Evolutionary conservation across 441 rosid species (phyloP).

Genomic region (Macaranga tanarius): DNA sequence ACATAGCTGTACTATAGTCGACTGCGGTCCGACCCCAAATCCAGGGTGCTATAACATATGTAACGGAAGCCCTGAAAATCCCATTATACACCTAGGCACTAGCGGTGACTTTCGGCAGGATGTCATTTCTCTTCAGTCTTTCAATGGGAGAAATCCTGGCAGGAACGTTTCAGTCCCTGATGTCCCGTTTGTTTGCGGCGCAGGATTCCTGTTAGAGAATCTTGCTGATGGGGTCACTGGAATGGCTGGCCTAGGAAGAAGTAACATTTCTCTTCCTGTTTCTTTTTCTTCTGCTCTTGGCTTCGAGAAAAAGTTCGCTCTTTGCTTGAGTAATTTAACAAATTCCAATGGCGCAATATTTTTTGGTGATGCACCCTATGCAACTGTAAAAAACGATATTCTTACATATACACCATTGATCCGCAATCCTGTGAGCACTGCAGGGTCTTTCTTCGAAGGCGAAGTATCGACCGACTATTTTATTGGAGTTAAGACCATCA

Average conservation of each 20-base stretch:
- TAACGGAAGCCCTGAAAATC: too few species aligned
- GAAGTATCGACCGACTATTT: conserved; percentile 39
- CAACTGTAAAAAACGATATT: conserved; percentile 23
- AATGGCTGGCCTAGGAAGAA: conserved; percentile 42
- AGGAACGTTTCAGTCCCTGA: conserved; percentile 21
- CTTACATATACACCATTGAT: conserved; percentile 34
- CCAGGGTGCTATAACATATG: conserved; percentile 49
- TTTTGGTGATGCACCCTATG: conserved; percentile 31
- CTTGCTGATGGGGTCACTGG: conserved; percentile 35
- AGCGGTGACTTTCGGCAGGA: conserved; percentile 31
- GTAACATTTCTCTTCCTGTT: conserved; percentile 36
- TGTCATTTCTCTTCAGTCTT: conserved; percentile 30
- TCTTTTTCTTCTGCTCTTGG: conserved; percentile 36
- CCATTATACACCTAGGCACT: conserved; percentile 26
- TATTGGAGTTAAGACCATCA: conserved; percentile 38
- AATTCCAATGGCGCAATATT: conserved; percentile 20
- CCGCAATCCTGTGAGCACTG: conserved; percentile 34
- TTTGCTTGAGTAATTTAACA: conserved; percentile 32
- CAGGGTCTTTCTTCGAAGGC: background rate
- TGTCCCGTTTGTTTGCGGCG: conserved; percentile 27
- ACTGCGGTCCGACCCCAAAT: conserved; percentile 39
- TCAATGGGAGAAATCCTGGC: conserved; percentile 35
- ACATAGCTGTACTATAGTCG: conserved; percentile 22
- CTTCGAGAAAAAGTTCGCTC: conserved; percentile 36
- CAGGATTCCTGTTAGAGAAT: conserved; percentile 7